Evolutionary conservation across 2,329 filamentous ascomycete species (phyloP), one percentile per base, ranked within the genome.

Genomic region (Hyphodiscus sp.): DNA sequence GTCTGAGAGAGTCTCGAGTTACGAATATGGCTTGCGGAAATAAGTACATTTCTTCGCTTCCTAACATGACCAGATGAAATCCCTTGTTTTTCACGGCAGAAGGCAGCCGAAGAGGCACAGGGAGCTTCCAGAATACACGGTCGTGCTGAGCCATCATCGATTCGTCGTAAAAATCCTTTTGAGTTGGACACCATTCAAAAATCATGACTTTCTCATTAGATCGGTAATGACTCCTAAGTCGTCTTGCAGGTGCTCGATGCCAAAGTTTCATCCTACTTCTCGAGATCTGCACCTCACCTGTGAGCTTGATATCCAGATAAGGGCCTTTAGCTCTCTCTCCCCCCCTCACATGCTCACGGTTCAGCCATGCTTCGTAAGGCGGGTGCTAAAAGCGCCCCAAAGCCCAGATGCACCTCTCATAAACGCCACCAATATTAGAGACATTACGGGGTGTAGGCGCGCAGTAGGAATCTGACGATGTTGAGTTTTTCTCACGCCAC

Each of bases 371-470:
- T 38, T n/a, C 33, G 13, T 38, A 38, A 38, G 33, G 33, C 33
- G 33, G 5, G 13, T n/a, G 11, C 4, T 10, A 38, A 38, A 13
- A 38, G 16, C 33, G 33, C 33, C 33, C 5, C 4, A 13, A 33
- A 38, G 33, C 4, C 5, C 33, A 38, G 48, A 55, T 52, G 46
- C 41, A 20, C 56, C 49, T 49, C 49, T 53, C 48, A 45, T 23
- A 33, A 43, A 49, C 55, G 60, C 60, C 58, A 62, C 58, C 54
- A 59, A 62, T 59, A 60, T 54, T 58, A 42, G 50, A 50, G 52
- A 57, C 49, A 53, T 46, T 20, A 53, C 41, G 48, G 49, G 23
- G 49, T 47, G 45, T 43, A 54, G 52, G 48, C 50, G 50, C 50
- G 55, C 55, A 44, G 45, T 19, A 42, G 26, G 30, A 47, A 53